phyloP scores from a whole-genome alignment of 192 early-diverging fungal species.

The Podila epicladia region DNA sequence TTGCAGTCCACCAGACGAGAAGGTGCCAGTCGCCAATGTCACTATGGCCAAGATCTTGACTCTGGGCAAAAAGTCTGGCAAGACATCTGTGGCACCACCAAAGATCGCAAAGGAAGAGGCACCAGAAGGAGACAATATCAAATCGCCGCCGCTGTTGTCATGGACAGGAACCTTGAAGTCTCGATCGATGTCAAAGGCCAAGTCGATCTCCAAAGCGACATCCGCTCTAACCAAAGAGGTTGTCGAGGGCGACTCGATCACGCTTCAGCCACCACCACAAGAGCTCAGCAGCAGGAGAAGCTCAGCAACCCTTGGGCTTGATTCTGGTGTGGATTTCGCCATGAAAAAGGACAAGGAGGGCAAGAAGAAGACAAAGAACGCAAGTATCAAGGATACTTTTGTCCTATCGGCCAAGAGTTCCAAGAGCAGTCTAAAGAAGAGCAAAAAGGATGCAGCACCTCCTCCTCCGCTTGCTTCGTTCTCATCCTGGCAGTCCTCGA shows the following conservation, averaged over 20 bases:
- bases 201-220: not conserved
- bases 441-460: not conserved
- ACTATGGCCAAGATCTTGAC: conserved; percentile 19
- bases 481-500: not conserved
- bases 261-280: too few relatives aligned
- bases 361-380: not conserved
- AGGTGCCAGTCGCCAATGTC: not conserved
- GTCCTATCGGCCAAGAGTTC: not conserved
- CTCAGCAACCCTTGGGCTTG: too few relatives aligned
- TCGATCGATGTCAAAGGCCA: not conserved
- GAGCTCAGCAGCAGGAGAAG: too few relatives aligned
- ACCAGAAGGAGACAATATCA: not conserved
- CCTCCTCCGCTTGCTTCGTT: not conserved
- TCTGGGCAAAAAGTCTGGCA: conserved; percentile 5
- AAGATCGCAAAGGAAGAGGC: not conserved
- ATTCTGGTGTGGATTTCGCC: not conserved
- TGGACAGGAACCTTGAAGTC: not conserved
- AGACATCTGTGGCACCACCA: not conserved
- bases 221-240: too few relatives aligned
- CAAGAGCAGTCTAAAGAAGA: not conserved
- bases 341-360: not conserved
- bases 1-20: conserved; percentile 6
- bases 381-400: not conserved
- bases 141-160: not conserved
- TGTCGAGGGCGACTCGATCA: too few relatives aligned